Evolutionary conservation across 805 yeast species (phyloP).

Genomic region (Kluyveromyces dobzhanskii): DNA sequence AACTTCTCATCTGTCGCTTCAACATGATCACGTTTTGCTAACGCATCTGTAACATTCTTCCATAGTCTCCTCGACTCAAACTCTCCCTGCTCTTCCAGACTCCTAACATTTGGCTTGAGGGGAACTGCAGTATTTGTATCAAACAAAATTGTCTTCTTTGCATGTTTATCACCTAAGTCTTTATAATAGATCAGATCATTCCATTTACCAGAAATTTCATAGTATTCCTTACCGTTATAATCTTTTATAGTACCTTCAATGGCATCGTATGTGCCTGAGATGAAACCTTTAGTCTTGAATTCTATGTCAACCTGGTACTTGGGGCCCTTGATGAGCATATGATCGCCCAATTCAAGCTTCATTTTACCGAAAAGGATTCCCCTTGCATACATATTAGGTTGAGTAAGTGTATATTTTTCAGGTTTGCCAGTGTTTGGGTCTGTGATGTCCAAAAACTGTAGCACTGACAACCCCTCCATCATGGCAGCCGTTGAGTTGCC

Average conservation of each 20-base stretch:
- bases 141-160: conserved; percentile 44
- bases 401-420: conserved; percentile 78
- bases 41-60: conserved; percentile 73
- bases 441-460: conserved; percentile 54
- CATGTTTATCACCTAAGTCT: conserved; percentile 36
- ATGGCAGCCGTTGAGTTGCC: conserved; percentile 96
- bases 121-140: conserved; percentile 52
- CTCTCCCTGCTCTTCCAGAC: conserved; percentile 69
- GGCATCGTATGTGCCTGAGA: conserved; percentile 85
- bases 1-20: conserved; percentile 84
- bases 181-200: conserved; percentile 72
- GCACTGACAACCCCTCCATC: conserved; percentile 83
- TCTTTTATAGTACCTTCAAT: conserved; percentile 67
- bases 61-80: conserved; percentile 79
- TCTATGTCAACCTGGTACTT: conserved; percentile 70
- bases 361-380: conserved; percentile 88
- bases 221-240: conserved; percentile 45
- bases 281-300: conserved; percentile 90
- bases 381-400: conserved; percentile 92
- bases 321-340: conserved; percentile 64
- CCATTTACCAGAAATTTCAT: conserved; percentile 85
- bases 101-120: conserved; percentile 62
- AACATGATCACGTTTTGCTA: conserved; percentile 70
- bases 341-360: conserved; percentile 89
- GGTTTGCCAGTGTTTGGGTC: conserved; percentile 37